Conservation (phyloP, 228 moss, liverwort and hornwort genomes). For the Sphagnum magellanicum region DNA sequence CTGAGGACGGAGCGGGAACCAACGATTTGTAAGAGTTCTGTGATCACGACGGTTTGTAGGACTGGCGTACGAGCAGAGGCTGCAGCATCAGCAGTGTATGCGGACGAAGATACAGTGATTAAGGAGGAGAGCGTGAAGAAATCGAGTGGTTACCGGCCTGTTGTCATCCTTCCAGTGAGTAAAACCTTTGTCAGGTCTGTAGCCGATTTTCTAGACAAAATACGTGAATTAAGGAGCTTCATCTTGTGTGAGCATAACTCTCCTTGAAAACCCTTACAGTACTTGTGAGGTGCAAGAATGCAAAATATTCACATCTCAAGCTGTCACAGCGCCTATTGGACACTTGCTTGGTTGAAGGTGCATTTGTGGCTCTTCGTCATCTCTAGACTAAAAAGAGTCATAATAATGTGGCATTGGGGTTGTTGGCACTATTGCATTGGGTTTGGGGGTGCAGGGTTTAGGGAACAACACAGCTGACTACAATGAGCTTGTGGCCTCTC, state of each 20-base stretch:
- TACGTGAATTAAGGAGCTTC: neutral
- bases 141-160: constrained; percentile 35
- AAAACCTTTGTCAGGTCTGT: neutral
- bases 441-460: constrained; percentile 58
- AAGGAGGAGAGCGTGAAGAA: constrained; percentile 20
- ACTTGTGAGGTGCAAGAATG: neutral
- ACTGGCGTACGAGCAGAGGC: too few species aligned
- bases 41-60: too few species aligned
- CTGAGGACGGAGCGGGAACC: too few species aligned
- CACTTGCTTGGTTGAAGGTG: neutral
- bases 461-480: constrained; percentile 93
- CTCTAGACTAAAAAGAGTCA: neutral
- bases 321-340: neutral
- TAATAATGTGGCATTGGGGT: neutral
- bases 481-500: constrained; percentile 63
- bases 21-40: too few species aligned
- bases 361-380: neutral
- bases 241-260: neutral
- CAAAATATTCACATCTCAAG: neutral
- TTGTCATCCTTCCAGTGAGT: constrained; percentile 56
- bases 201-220: too few species aligned
- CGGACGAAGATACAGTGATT: constrained; percentile 26
- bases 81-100: constrained; percentile 21
- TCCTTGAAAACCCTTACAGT: neutral
- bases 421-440: neutral